Evolutionary conservation across 371 early-diverging fungal genomes (phyloP).

Genomic region (Actinomortierella wolfii): DNA sequence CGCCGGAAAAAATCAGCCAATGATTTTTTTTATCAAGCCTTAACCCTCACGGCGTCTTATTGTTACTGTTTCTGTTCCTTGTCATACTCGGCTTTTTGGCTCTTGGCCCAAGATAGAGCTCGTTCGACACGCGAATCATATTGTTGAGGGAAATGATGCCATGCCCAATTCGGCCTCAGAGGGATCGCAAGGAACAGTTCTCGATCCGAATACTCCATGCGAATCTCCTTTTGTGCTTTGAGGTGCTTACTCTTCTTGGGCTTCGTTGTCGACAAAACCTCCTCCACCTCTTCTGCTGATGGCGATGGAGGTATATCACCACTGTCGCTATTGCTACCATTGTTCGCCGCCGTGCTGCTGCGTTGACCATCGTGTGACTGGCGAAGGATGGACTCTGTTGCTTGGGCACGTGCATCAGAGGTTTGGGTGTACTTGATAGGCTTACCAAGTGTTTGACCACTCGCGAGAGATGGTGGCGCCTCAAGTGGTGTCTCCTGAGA

Average conservation of each 20-base stretch:
- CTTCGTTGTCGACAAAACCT: slow-evolving; percentile 36
- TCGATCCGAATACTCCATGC: slow-evolving; percentile 43
- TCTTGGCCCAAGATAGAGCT: slow-evolving; percentile 36
- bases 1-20: too few species aligned
- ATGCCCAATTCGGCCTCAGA: slow-evolving; percentile 32
- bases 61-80: too few species aligned
- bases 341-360: slow-evolving; percentile 8
- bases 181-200: slow-evolving; percentile 35
- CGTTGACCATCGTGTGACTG: slow-evolving; percentile 8
- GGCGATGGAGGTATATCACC: neutral
- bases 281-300: slow-evolving; percentile 5
- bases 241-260: slow-evolving; percentile 22
- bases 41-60: too few species aligned
- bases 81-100: slow-evolving; percentile 25
- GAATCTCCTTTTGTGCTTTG: slow-evolving; percentile 35
- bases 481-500: slow-evolving; percentile 4
- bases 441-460: slow-evolving; percentile 6
- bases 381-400: slow-evolving; percentile 20
- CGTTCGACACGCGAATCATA: slow-evolving; percentile 40
- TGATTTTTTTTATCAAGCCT: too few species aligned
- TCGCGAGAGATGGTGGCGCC: neutral
- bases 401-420: slow-evolving; percentile 20
- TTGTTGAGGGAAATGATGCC: slow-evolving; percentile 47
- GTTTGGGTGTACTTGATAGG: slow-evolving; percentile 20
- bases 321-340: slow-evolving; percentile 5